Base-by-base conservation (phyloP, 2,329 filamentous ascomycete species). In the Catunica adiposa region DNA sequence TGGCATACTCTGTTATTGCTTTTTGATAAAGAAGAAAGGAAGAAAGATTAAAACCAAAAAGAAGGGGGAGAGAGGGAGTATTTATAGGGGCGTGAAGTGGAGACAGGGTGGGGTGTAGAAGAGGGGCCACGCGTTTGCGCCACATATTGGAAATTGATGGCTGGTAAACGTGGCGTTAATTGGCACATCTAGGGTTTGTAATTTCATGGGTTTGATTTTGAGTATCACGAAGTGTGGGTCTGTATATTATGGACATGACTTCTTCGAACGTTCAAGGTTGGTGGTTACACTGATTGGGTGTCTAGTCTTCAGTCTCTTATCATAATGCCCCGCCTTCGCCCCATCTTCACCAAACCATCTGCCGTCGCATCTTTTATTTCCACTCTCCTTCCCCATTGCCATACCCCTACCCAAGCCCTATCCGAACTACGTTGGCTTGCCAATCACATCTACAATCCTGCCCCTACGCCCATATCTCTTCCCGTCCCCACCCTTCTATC, bases 351-450 rank as follows among this genome's bases (percentile, higher is more conserved):
- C 60, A 70, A 68, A 61, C 82, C 82, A 58, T 69, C 68, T 59
- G 64, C 66, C 7, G 70, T 76, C 61, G 78, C 79, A 17, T 71
- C 75, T 1, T 68, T 80, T 52, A 71, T 85, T 3, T 72, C 78
- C 6, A 65, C 72, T 1, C 74, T 90, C 3, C 74, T 90, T 1
- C 78, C 74, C 14, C 74, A 74, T 7, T 85, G 83, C 61, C 74
- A 82, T 58, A 75, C 79, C 62, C 64, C 88, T 1, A 64, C 66
- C n/a, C 79, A 80, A 2, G 81, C 84, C 4, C 70, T 71, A 55
- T 80, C 79, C 63, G 85, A 90, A 70, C 70, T 89, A 53, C 76
- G 83, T 63, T 90, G 85, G 86, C 76, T 90, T 54, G 72, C 70
- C 53, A 74, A 83, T 60, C 77, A 86, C 63, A 73, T 75, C 60